These are phyloP conservation scores for Elaeis guineensis DNA, from an alignment of 176 grass and related monocot species.

Conservation along the genomic window DNA sequence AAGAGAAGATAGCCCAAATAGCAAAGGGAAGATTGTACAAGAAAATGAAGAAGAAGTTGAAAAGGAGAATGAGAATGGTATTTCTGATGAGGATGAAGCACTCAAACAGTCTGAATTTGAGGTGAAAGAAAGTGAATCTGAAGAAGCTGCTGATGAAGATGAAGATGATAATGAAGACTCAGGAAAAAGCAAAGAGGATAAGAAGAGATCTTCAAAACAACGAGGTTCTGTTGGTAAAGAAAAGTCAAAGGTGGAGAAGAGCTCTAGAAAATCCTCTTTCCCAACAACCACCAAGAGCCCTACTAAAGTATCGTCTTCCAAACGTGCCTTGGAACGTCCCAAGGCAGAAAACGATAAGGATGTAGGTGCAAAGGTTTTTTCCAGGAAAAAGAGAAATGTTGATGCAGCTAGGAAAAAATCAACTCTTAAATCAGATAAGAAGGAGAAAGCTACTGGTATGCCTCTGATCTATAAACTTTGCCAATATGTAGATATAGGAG, in stretches of 20 bases:
- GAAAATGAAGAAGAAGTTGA: constrained; percentile 46
- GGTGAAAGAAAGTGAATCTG: constrained; percentile 36
- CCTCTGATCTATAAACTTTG: not conserved
- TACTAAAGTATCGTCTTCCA: constrained; percentile 36
- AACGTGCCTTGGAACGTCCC: constrained; percentile 33
- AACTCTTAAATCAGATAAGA: constrained; percentile 35
- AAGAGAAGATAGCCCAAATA: constrained; percentile 14
- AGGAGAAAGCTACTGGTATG: constrained; percentile 77
- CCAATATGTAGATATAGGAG: too few relatives aligned
- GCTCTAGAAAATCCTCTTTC: constrained; percentile 26
- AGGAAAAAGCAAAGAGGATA: constrained; percentile 28
- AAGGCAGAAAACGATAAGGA: constrained; percentile 37
- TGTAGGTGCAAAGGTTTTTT: constrained; percentile 76
- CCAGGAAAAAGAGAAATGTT: constrained; percentile 62
- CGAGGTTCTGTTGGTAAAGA: constrained; percentile 41
- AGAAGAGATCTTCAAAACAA: constrained; percentile 39
- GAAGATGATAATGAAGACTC: constrained; percentile 43
- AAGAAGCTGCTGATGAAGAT: constrained; percentile 32
- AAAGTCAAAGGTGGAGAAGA: constrained; percentile 25
- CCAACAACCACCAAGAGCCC: constrained; percentile 32
- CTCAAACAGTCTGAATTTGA: constrained; percentile 29
- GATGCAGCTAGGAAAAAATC: constrained; percentile 20
- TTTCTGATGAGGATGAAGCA: constrained; percentile 29
- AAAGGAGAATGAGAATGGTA: constrained; percentile 18
- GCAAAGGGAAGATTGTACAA: constrained; percentile 23